Evolutionary conservation across 148 eudicot species (phyloP), one percentile per base, ranked within the genome.

Genomic region (Agrostemma githago): DNA sequence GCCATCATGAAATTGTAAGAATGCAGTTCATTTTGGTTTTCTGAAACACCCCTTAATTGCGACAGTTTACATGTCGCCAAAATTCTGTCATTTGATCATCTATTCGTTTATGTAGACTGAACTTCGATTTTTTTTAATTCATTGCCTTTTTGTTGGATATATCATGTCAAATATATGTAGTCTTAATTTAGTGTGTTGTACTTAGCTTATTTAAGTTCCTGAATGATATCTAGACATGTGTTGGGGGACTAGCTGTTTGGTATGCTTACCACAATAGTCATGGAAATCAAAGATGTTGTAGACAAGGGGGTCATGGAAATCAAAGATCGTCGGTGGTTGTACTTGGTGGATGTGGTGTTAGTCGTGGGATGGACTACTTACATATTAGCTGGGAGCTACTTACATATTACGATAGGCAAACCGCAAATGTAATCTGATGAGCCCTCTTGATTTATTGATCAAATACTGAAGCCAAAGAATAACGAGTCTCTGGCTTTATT

Each of bases 1-100:
- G 84, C 63, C 86, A 82, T 51, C 70, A 79, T 57, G 96, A 90
- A 77, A 84, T 90, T 71, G 96, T 90, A 75, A 88, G 96, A 71
- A 61, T 44, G 59, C 71, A 62, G 42, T 38, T 68, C 0, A 5
- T 43, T 19, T 46, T 6, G 9, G 37, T 73, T 12, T 51, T 37
- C 57, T 67, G 34, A 6, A 54, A 59, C 21, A 15, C 56, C 44
- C 44, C 34, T 59, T 73, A 17, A 69, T 6, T 44, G 46, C 10
- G 62, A 34, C 63, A 10, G 14, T 34, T 44, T 68, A 19, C 62
- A 42, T 73, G 53, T 61, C 20, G 48, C 12, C 17, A n/a, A n/a
- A 68, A 4, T 2, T 56, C 12, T 62, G 53, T 15, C 48, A 51
- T 65, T 70, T 48, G 12, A 16, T n/a, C 62, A 21, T 42, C n/a